A percentile compares a stretch with the other conserved stretches of the same genome.
Evolutionary conservation across 2,329 filamentous ascomycete genomes (phyloP).

Genomic region (Fusarium dimerum): DNA sequence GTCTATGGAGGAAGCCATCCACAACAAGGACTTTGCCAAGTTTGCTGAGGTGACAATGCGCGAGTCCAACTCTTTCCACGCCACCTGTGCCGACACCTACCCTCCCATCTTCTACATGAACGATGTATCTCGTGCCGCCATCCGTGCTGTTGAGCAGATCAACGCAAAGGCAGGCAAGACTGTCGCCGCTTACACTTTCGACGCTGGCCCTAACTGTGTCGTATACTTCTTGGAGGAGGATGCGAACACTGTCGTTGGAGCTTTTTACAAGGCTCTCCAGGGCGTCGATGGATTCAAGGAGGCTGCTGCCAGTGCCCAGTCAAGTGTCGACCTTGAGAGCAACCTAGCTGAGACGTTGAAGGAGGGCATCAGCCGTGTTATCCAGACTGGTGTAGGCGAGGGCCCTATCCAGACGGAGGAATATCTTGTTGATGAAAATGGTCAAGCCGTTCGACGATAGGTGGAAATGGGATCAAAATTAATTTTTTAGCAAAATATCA

Average conservation of each 20-base stretch:
- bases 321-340: conserved; percentile 62
- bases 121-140: conserved; percentile 83
- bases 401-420: conserved; percentile 81
- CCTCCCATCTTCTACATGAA: conserved; percentile 99
- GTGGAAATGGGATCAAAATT: background rate
- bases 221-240: conserved; percentile 91
- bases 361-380: conserved; percentile 83
- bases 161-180: conserved; percentile 77
- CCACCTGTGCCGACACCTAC: conserved; percentile 90
- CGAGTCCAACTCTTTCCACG: conserved; percentile 97
- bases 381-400: conserved; percentile 87
- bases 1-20: conserved; percentile 81
- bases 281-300: conserved; percentile 72
- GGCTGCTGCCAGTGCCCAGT: conserved; percentile 53
- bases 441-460: conserved; percentile 46
- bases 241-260: conserved; percentile 70
- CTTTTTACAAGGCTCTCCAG: conserved; percentile 69
- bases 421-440: conserved; percentile 70
- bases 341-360: conserved; percentile 66
- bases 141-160: conserved; percentile 85
- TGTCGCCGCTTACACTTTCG: conserved; percentile 93
- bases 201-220: conserved; percentile 95
- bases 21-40: conserved; percentile 74
- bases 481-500: background rate
- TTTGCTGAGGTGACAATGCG: conserved; percentile 94